Evolutionary conservation across 176 grass and related monocot species (phyloP).

Genomic region (Canna indica): DNA sequence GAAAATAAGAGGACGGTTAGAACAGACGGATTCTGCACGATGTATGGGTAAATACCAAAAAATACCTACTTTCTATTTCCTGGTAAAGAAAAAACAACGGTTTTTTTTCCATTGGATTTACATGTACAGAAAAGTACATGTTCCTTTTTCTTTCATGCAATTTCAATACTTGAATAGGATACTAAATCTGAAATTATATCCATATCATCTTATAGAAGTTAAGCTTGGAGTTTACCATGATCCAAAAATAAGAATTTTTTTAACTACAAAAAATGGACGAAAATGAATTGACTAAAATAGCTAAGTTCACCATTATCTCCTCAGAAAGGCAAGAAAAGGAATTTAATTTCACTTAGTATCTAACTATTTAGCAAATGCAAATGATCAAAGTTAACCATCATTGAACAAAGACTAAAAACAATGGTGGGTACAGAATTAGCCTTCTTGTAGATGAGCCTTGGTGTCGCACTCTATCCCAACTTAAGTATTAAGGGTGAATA

Average conservation of each 20-base stretch:
- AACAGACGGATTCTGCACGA: neutral
- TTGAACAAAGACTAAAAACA: too few relatives aligned
- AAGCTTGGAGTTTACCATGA: too few relatives aligned
- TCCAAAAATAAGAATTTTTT: neutral
- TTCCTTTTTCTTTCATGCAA: neutral
- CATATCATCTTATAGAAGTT: neutral
- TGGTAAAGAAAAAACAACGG: neutral
- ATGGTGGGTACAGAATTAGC: too few relatives aligned
- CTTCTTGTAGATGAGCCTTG: too few relatives aligned
- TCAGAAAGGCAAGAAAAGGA: too few relatives aligned
- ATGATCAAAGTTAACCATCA: too few relatives aligned
- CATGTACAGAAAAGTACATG: neutral
- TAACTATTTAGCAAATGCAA: too few relatives aligned
- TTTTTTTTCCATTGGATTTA: neutral
- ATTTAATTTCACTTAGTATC: too few relatives aligned
- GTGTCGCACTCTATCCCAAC: too few relatives aligned
- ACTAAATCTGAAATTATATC: neutral
- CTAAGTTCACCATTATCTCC: too few relatives aligned
- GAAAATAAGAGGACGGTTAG: neutral
- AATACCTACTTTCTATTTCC: neutral
- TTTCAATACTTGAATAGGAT: neutral
- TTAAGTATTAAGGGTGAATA: too few relatives aligned
- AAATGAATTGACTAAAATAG: too few relatives aligned
- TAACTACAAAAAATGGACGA: neutral
- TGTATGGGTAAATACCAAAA: neutral